Evolutionary conservation across 2,329 filamentous ascomycete genomes (phyloP), one percentile per base, ranked within the genome.

Genomic region (Fusarium incarnatum): DNA sequence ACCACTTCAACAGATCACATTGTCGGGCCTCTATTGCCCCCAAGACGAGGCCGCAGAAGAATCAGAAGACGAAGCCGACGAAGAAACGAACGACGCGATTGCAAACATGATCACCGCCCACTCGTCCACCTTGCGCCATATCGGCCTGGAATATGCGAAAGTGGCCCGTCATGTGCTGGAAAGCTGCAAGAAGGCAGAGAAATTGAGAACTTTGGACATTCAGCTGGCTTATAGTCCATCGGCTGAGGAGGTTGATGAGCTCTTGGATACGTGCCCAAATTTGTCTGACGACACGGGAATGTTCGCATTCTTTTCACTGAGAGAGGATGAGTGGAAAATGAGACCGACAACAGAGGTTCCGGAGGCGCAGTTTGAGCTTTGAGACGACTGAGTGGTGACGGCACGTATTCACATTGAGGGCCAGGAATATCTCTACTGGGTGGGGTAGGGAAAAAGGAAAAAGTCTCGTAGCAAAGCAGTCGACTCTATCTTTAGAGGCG

Each of bases 91-190:
- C 6, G 3, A 6, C 7, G 47, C 40, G 11, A 16, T 65, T 13
- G 20, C 37, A 5, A 13, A 23, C 6, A 44, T 64, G 53, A 64
- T 59, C 4, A 22, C 28, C 15, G 20, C 28, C n/a, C 60, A 65
- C 16, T 59, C 60, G 9, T 32, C 53, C 18, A 47, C 23, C 2
- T 22, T 65, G 3, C 5, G 23, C 12, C 5, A 20, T 18, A 13
- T 65, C 5, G 7, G 8, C 3, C 3, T 23, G 16, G 2, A 4
- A 6, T 13, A 6, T 4, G 5, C 12, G 12, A 6, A 23, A 42
- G 8, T 50, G 3, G 25, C 8, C 2, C 20, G 23, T 3, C 3
- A 9, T 15, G n/a, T 65, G 7, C 3, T 65, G 7, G 9, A 12
- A 3, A n/a, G 8, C 12, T 64, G 34, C 41, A 58, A 27, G 20